Evolutionary conservation across 768 basidiomycete species (phyloP), one percentile per base, ranked within the genome.

Genomic region (Boletus sp.): DNA sequence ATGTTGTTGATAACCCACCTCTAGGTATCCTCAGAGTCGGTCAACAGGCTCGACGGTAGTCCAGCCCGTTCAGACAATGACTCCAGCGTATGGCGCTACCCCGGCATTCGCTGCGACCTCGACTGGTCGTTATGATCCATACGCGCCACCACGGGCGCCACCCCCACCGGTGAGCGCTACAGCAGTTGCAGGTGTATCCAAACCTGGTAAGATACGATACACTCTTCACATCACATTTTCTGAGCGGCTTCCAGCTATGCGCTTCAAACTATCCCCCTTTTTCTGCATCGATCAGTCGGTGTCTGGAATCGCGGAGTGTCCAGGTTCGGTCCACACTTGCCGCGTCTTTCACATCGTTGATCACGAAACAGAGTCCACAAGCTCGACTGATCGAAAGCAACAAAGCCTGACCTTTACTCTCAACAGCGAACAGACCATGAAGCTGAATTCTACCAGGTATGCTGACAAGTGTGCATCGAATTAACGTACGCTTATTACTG

Each of bases 191-290:
- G 39, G 66, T 54, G 54, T 64, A 39, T 63, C 66, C 14, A 74
- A 73, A 52, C 66, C 64, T 41, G 49, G 71, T 68, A 60, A 64
- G 61, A 49, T 45, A 41, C 63, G 63, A 32, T 66, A 69, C 37
- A 20, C 7, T 20, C n/a, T 52, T 54, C n/a, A 28, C n/a, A 35
- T 18, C 30, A 51, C 33, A 20, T 50, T 50, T 42, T 55, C 54
- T 67, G 50, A 67, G 58, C 15, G 47, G 46, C 48, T 58, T 59
- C 29, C 59, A 90, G 90, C 68, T 20, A 83, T 93, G 44, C 83
- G 82, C 47, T 93, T 93, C 75, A 91, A 87, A 64, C 79, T 82
- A 9, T 92, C 92, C 0, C 91, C 92, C 0, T 94, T 93, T 69
- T 87, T 87, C 64, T 74, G 73, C 11, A 70, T 90, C 4, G 86